phyloP scores from a whole-genome alignment of 441 rosid species.

The Melastoma candidum region DNA sequence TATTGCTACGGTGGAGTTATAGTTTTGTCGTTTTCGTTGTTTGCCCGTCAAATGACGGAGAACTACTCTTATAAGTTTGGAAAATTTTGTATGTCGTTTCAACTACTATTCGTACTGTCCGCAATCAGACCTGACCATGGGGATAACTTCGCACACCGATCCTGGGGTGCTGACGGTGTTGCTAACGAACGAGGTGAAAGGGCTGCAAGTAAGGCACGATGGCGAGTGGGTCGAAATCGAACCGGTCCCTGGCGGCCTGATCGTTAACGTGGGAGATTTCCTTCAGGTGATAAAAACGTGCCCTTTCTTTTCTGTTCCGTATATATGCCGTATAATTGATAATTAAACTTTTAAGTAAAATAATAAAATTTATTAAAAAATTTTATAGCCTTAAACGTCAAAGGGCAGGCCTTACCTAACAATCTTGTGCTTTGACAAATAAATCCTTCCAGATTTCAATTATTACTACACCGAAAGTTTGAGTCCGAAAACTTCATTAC shows the following conservation, averaged over 20 bases:
- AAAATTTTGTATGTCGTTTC: too few relatives aligned
- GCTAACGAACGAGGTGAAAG: slow-evolving; percentile 17
- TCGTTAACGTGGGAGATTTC: slow-evolving; percentile 25
- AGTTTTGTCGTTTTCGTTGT: too few relatives aligned
- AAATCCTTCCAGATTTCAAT: too few relatives aligned
- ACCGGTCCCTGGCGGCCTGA: slow-evolving; percentile 19
- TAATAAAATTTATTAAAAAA: too few relatives aligned
- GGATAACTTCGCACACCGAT: slow-evolving; percentile 22
- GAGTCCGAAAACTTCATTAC: too few relatives aligned
- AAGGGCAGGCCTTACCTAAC: too few relatives aligned
- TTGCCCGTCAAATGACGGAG: too few relatives aligned
- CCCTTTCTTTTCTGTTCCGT: background rate
- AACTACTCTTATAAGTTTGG: too few relatives aligned
- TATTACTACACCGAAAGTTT: too few relatives aligned
- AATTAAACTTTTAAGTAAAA: background rate
- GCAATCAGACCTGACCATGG: slow-evolving; percentile 26
- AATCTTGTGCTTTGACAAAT: too few relatives aligned
- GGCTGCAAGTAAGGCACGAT: slow-evolving; percentile 23
- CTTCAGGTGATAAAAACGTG: slow-evolving; percentile 20
- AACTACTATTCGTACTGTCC: slow-evolving; percentile 27
- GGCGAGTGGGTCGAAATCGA: slow-evolving; percentile 22
- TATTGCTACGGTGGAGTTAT: too few relatives aligned
- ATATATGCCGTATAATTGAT: background rate
- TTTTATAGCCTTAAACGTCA: too few relatives aligned
- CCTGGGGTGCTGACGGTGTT: slow-evolving; percentile 22